These are phyloP conservation scores for Proliferodiscus dingleyae DNA, from an alignment of 2,329 filamentous ascomycete species.

Conservation along the genomic window DNA sequence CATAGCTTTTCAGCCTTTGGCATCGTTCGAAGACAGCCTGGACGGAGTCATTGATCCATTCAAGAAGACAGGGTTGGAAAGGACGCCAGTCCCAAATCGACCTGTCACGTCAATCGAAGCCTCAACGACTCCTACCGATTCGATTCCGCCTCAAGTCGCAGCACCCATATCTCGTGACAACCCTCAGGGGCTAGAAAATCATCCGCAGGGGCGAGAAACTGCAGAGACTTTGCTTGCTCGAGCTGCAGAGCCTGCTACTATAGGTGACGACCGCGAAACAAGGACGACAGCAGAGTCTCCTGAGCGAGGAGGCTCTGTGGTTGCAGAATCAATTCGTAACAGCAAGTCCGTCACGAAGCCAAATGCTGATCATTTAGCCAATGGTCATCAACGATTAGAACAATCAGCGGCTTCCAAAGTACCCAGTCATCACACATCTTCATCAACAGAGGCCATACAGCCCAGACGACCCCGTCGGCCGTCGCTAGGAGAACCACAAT, in stretches of 20 bases:
- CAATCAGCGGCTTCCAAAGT: background rate
- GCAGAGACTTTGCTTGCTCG: background rate
- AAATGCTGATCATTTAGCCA: background rate
- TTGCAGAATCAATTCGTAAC: background rate
- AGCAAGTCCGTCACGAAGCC: background rate
- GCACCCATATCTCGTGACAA: background rate
- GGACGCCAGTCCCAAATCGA: constrained; percentile 4
- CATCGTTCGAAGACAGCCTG: background rate
- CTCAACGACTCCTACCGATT: constrained; percentile 17
- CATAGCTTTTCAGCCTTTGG: constrained; percentile 2
- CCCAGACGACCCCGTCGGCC: background rate
- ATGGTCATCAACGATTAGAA: background rate
- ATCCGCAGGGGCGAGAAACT: background rate
- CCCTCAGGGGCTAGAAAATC: background rate
- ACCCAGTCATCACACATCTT: background rate
- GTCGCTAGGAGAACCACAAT: constrained; percentile 51
- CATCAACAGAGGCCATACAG: background rate
- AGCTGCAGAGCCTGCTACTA: background rate
- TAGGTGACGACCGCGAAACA: background rate
- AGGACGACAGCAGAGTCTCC: background rate
- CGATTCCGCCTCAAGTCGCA: constrained; percentile 7
- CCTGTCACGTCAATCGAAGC: constrained; percentile 1
- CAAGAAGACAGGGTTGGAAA: constrained; percentile 9
- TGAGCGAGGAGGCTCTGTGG: background rate
- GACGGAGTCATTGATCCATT: background rate